Evolutionary conservation across 1,139 yeast species (phyloP), one percentile per base, ranked within the genome.

Genomic region (Taphrina confusa): DNA sequence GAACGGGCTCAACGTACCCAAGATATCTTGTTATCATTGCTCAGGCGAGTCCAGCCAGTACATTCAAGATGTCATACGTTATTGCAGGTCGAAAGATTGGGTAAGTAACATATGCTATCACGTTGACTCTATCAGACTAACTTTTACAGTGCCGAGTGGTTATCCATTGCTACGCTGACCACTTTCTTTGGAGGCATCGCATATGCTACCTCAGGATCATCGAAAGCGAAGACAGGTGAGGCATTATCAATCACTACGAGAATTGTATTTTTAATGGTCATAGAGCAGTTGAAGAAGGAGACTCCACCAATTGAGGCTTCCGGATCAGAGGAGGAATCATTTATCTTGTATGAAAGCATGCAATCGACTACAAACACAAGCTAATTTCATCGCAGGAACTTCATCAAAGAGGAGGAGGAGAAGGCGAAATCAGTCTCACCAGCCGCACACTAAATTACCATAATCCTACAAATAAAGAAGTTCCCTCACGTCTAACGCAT

Each of bases 151-250:
- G 46, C 59, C 57, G 57, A 57, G 20, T 61, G 68, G 71, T 70
- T 72, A 63, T 68, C 73, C 57, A 68, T 71, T 64, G 75, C 73
- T 56, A 72, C 75, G 25, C 70, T 74, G 61, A 66, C 67, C 34
- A 65, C 71, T 47, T 65, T 71, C 44, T 68, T 69, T 57, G 70
- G 70, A 39, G 73, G 71, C 50, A 65, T 66, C 54, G 61, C 68
- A 33, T 63, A 70, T 50, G 69, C 74, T 60, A 63, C 68, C 57
- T 63, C 70, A 59, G 72, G 72, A 57, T 55, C 63, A 57, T 57
- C 64, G 56, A 62, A 62, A 62, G 67, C 68, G 40, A 46, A 45
- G 47, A 46, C 60, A 14, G 47, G 46, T 37, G 20, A 9, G 30
- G n/a, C n/a, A n/a, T n/a, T n/a, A n/a, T n/a, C n/a, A n/a, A n/a